Base-by-base conservation (phyloP, 805 yeast genomes). In the Candida morakotiae region DNA sequence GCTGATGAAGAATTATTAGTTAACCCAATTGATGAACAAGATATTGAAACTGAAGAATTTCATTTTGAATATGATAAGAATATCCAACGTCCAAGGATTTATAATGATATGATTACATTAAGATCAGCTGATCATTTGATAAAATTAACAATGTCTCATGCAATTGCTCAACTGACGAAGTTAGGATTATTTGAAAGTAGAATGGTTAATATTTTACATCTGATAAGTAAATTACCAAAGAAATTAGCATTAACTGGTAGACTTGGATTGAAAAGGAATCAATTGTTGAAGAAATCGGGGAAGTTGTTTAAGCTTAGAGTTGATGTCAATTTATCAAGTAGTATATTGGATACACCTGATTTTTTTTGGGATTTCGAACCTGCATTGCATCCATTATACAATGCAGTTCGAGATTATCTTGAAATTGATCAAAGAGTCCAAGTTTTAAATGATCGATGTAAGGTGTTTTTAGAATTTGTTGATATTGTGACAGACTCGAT, bases 301-400 rank as follows among this genome's bases (percentile, higher is more conserved):
- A 81, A 83, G 54, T 64, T 93, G 32, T 91, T 91, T 69, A 89
- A 88, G 51, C 60, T 93, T 20, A 70, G 98, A 34, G 96, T 89
- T 10, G 98, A 93, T 59, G 97, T 93, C 4, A 93, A 93, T 55
- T 64, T 93, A 34, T 82, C 91, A 3, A 86, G 96, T 9, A 86
- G 86, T 45, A 88, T 93, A 16, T 68, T 93, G 37, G 98, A 93
- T 53, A 88, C 96, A 0, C 98, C 98, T 0, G 96, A 87, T 44
- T 88, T 87, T 53, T 93, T 93, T 59, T 93, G 98, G 98, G 85
- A 89, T 21, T 35, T 75, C 44, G 98, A 93, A 61, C 98, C 98
- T 4, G 89, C 95, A 26, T 71, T 93, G 46, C 95, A 91, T 56
- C 98, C 98, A 3, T 66, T 93, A 28, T 93, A 93, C 59, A 71